Base-by-base conservation (phyloP, 2,329 filamentous ascomycete species). In the Triangularia verruculosa region DNA sequence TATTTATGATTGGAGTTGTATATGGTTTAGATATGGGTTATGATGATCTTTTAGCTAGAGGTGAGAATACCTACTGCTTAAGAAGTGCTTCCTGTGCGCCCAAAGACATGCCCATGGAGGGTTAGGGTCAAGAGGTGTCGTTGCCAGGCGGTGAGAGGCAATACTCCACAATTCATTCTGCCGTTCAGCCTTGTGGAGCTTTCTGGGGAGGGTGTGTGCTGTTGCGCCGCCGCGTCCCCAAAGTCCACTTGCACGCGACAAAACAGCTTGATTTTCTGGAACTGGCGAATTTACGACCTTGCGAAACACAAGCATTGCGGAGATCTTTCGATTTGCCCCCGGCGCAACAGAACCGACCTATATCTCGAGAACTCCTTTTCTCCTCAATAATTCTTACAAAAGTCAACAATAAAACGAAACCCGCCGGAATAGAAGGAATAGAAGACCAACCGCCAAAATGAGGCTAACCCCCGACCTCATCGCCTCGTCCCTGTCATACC, bases 391-490 rank as follows among this genome's bases (percentile, higher is more conserved):
- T n/a, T n/a, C n/a, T n/a, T n/a, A n/a, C 15, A 43, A 32, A 32
- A 9, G 9, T 27, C 8, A 24, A 17, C 30, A 30, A 28, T n/a
- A n/a, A n/a, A 25, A 22, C 20, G 39, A 57, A 32, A 51, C 54
- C 51, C 64, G 65, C 32, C 30, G 59, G 63, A 64, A 59, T 54
- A 61, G 67, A 62, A 67, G 52, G 9, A 62, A 68, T 63, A 47
- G 39, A 47, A 59, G 64, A 59, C 61, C 39, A 25, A 51, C 47
- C 7, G 13, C 71, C 77, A 81, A 75, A 70, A 98, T 99, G 95
- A 89, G 94, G 84, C 88, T 99, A 81, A 97, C 94, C 68, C 89
- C 92, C 71, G 95, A 98, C 78, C 88, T 98, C 74, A 96, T 99
- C 81, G 87, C 92, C 79, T 89, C 87, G 78, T 97, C 95, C 76